Evolutionary conservation across 2,329 filamentous ascomycete genomes (phyloP).

Genomic region (Epichloe scottii): DNA sequence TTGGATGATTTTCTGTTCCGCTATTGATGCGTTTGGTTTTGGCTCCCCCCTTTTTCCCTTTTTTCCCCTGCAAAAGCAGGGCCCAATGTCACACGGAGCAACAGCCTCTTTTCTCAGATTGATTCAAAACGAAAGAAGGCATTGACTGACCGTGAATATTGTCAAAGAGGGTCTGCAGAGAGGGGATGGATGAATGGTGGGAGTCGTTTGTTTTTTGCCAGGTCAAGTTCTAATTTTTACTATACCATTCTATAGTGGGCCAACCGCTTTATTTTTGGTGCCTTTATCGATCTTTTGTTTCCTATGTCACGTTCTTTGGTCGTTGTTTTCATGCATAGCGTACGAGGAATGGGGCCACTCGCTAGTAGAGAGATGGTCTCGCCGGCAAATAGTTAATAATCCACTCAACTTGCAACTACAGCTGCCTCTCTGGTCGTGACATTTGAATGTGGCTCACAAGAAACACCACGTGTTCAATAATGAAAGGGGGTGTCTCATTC

Average conservation of each 20-base stretch:
- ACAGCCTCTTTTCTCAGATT: not conserved
- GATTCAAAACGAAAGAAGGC: not conserved
- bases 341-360: slow-evolving; percentile 2
- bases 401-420: not conserved
- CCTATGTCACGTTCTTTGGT: slow-evolving; percentile 5
- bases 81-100: not conserved
- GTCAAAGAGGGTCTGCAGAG: not conserved
- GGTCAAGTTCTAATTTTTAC: not conserved
- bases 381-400: slow-evolving; percentile 12
- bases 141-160: not conserved
- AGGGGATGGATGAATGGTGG: not conserved
- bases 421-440: too few relatives aligned
- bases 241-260: slow-evolving; percentile 1
- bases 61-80: not conserved
- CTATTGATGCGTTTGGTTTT: slow-evolving; percentile 3
- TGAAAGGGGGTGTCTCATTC: not conserved
- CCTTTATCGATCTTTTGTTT: not conserved
- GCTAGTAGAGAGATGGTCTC: not conserved
- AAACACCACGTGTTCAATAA: too few relatives aligned
- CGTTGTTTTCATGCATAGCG: slow-evolving; percentile 9
- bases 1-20: slow-evolving; percentile 14
- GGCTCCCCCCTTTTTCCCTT: slow-evolving; percentile 2
- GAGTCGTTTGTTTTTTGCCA: not conserved
- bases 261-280: slow-evolving; percentile 1
- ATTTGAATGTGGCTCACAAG: too few relatives aligned